phyloP scores from a whole-genome alignment of 495 filamentous ascomycete species.

The Chaetomium cochliodes region DNA sequence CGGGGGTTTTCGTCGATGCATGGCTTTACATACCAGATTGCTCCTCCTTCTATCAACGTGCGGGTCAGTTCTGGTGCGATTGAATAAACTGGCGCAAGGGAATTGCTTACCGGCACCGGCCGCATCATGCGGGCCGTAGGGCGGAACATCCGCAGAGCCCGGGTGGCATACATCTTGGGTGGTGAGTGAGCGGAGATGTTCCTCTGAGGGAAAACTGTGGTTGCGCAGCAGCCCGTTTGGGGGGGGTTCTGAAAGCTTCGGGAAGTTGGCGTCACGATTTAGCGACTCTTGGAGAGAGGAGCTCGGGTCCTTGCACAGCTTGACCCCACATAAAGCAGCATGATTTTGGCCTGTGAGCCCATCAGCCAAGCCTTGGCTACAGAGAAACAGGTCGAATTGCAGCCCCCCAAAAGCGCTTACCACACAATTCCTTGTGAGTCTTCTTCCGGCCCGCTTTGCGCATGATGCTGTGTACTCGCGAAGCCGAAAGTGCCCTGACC shows the following conservation, averaged over 20 bases:
- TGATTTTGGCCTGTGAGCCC: slow-evolving; percentile 27
- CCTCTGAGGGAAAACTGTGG: slow-evolving; percentile 21
- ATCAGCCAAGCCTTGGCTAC: slow-evolving; percentile 17
- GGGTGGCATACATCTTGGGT: slow-evolving; percentile 66
- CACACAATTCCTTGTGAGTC: slow-evolving; percentile 12
- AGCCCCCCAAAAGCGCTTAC: slow-evolving; percentile 24
- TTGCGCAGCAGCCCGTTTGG: slow-evolving; percentile 20
- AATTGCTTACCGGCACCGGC: slow-evolving; percentile 75
- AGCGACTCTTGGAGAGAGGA: slow-evolving; percentile 19
- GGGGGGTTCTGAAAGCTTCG: slow-evolving; percentile 14
- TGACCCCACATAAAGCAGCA: slow-evolving; percentile 14
- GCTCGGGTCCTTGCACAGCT: slow-evolving; percentile 23
- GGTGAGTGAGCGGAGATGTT: slow-evolving; percentile 36
- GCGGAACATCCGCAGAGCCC: slow-evolving; percentile 54
- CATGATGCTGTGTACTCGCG: slow-evolving; percentile 14
- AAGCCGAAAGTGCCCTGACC: slow-evolving; percentile 16
- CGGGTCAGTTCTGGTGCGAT: slow-evolving; percentile 40
- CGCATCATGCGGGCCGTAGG: slow-evolving; percentile 65
- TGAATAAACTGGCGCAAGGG: slow-evolving; percentile 17
- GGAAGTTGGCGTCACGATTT: slow-evolving; percentile 23
- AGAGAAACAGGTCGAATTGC: slow-evolving; percentile 13
- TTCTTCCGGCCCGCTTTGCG: slow-evolving; percentile 1
- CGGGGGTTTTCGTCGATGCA: slow-evolving; percentile 26
- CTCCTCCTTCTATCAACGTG: slow-evolving; percentile 67
- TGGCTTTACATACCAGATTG: slow-evolving; percentile 68